A percentile compares a stretch with the other conserved stretches of the same genome.
These are phyloP conservation scores for Trypanosoma caninum DNA, from an alignment of 208 protist genomes.

Conservation along the genomic window DNA sequence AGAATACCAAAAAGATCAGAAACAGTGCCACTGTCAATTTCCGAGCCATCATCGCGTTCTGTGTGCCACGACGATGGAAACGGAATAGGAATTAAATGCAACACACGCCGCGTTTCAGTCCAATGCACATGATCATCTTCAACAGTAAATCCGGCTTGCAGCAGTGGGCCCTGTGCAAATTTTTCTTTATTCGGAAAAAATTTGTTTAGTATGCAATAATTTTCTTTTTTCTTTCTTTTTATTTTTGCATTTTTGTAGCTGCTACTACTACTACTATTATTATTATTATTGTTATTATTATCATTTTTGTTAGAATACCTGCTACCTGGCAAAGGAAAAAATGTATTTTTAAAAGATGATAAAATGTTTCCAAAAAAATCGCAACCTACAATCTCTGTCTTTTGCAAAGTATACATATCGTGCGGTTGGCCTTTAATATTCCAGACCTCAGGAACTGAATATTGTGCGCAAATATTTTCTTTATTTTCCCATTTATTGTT, in stretches of 20 bases:
- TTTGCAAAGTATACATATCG: conserved; percentile 46
- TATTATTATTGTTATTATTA: not conserved
- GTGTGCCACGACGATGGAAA: conserved; percentile 75
- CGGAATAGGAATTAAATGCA: conserved; percentile 69
- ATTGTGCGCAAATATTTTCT: not conserved
- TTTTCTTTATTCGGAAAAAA: conserved; percentile 17
- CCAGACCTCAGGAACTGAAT: conserved; percentile 44
- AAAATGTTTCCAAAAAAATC: no score
- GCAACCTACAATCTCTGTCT: no score
- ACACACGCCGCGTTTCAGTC: conserved; percentile 59
- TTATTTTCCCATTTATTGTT: not conserved
- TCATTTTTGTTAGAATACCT: not conserved
- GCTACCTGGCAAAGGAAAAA: not conserved
- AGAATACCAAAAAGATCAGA: conserved; percentile 40
- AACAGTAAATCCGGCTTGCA: conserved; percentile 7
- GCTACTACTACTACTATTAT: not conserved
- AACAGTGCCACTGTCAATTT: conserved; percentile 51
- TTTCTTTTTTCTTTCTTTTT: no score
- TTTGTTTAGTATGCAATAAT: not conserved
- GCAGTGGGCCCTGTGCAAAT: not conserved
- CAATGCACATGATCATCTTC: conserved; percentile 85
- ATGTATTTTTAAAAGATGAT: no score
- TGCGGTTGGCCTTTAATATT: conserved; percentile 34
- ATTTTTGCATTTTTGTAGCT: no score
- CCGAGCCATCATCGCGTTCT: conserved; percentile 34